These are phyloP conservation scores for Aspergillus bridgeri DNA, from an alignment of 495 filamentous ascomycete species.

Conservation along the genomic window DNA sequence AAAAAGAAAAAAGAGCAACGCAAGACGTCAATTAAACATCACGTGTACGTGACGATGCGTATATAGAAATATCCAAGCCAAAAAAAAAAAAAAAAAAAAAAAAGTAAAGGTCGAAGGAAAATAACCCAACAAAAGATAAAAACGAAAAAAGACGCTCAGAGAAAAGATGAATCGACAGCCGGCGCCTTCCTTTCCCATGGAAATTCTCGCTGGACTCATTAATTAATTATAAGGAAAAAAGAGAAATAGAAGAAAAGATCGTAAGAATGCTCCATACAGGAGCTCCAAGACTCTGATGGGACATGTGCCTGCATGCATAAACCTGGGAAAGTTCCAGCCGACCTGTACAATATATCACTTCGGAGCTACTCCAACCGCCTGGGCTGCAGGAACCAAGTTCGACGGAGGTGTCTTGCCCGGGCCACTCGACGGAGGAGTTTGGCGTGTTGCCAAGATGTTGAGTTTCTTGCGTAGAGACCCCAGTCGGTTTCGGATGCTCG, in stretches of 20 bases:
- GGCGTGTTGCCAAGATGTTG: constrained; percentile 50
- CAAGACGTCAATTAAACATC: constrained; percentile 2
- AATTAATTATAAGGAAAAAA: constrained; percentile 10
- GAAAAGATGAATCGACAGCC: constrained; percentile 13
- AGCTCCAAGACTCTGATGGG: constrained; percentile 1
- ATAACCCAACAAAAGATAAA: constrained; percentile 6
- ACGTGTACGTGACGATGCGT: neutral
- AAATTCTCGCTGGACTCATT: constrained; percentile 1
- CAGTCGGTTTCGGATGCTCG: constrained; percentile 56
- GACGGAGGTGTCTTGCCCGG: constrained; percentile 31
- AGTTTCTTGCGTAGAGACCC: constrained; percentile 56
- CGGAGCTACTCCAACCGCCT: constrained; percentile 30
- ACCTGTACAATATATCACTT: constrained; percentile 29
- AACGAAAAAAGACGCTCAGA: constrained; percentile 1
- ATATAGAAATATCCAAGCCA: neutral
- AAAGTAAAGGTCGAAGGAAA: constrained; percentile 5
- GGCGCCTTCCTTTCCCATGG: constrained; percentile 15
- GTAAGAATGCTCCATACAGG: constrained; percentile 6
- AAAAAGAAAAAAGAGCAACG: constrained; percentile 1
- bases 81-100: constrained; percentile 13
- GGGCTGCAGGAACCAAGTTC: constrained; percentile 26
- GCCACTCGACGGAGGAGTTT: constrained; percentile 35
- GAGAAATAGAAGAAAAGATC: constrained; percentile 1
- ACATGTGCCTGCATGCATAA: constrained; percentile 19
- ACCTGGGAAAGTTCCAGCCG: neutral